Percentiles rank a stretch among this genome's conserved stretches.
Evolutionary conservation across 1,139 yeast genomes (phyloP).

Genomic region (Zygosaccharomyces sapae): DNA sequence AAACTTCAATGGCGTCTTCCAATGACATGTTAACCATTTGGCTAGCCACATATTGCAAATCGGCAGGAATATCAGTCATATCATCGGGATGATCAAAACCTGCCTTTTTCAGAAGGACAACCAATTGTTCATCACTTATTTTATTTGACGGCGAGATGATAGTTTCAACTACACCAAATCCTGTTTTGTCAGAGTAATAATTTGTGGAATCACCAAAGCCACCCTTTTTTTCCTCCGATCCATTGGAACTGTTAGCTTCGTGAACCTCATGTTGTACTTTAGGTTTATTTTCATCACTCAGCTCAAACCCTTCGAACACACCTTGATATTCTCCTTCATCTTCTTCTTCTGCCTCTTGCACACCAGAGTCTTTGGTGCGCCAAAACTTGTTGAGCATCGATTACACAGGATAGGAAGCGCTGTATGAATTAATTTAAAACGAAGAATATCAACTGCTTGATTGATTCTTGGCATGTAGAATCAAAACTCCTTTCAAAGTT

Average conservation of each 20-base stretch:
- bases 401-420: too few species aligned
- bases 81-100: slow-evolving; percentile 33
- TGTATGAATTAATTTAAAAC: too few species aligned
- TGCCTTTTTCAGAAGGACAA: slow-evolving; percentile 17
- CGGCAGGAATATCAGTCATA: slow-evolving; percentile 16
- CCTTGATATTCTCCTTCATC: background rate
- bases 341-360: background rate
- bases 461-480: too few species aligned
- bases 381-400: background rate
- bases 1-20: slow-evolving; percentile 43
- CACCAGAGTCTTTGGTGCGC: background rate
- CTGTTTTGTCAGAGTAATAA: slow-evolving; percentile 2
- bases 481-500: too few species aligned
- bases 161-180: background rate
- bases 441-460: too few species aligned
- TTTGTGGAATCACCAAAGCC: background rate
- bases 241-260: background rate
- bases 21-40: slow-evolving; percentile 40
- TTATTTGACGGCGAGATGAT: background rate
- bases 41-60: slow-evolving; percentile 40
- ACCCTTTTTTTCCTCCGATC: background rate
- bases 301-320: background rate
- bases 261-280: background rate
- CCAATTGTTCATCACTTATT: background rate
- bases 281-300: background rate